Evolutionary conservation across 768 basidiomycete genomes (phyloP).

Genomic region (Macrolepiota fuliginosa): DNA sequence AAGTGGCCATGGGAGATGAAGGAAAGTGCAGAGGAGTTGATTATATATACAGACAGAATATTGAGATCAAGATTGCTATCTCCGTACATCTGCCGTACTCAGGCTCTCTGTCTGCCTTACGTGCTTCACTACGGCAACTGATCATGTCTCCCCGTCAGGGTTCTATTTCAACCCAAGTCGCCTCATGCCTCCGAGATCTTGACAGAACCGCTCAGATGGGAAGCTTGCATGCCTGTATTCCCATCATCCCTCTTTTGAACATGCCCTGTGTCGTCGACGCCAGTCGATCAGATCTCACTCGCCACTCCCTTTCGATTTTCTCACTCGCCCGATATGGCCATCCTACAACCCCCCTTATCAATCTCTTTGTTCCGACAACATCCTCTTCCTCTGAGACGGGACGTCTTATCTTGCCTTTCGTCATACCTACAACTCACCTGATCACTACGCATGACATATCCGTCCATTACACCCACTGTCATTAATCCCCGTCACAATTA

Average conservation of each 20-base stretch:
- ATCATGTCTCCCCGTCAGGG: constrained; percentile 21
- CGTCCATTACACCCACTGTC: not conserved
- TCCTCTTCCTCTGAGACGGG: too few species aligned
- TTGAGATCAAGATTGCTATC: constrained; percentile 14
- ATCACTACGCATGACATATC: not conserved
- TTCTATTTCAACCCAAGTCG: constrained; percentile 22
- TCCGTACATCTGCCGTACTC: constrained; percentile 14
- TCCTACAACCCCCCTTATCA: not conserved
- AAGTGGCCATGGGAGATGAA: constrained; percentile 30
- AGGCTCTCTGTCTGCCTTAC: constrained; percentile 14
- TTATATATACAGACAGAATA: constrained; percentile 6
- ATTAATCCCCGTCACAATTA: not conserved
- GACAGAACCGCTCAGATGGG: constrained; percentile 41
- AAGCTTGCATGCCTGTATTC: constrained; percentile 19
- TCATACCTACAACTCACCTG: not conserved
- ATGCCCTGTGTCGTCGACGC: constrained; percentile 6
- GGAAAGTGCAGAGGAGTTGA: constrained; percentile 8
- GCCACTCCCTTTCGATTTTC: not conserved
- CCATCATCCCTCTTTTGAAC: constrained; percentile 11
- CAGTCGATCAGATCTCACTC: constrained; percentile 12
- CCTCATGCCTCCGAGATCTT: constrained; percentile 21
- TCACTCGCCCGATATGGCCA: constrained; percentile 1
- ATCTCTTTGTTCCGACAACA: not conserved
- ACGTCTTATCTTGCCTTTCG: not conserved
- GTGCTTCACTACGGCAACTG: constrained; percentile 23